Evolutionary conservation across 2,329 filamentous ascomycete species (phyloP).

Genomic region (Pleochaeta shiraiana): DNA sequence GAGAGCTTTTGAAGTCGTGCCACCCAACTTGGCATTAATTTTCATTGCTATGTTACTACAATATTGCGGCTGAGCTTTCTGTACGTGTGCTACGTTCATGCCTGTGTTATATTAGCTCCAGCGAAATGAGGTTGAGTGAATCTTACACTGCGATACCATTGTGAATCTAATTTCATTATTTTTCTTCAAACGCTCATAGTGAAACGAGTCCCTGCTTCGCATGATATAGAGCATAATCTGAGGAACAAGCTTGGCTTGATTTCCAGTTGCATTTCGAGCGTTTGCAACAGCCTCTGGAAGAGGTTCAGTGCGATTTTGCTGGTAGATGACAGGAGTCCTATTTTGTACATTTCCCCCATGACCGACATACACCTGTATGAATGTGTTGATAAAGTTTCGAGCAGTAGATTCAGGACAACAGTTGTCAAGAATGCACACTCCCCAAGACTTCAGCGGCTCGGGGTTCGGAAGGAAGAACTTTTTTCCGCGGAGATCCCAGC

Average conservation of each 20-base stretch:
- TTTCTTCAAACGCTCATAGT: constrained; percentile 78
- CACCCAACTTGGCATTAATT: constrained; percentile 87
- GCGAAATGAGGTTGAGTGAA: background rate
- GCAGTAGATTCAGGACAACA: constrained; percentile 26
- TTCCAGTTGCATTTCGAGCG: constrained; percentile 9
- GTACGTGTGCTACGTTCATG: constrained; percentile 47
- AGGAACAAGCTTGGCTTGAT: constrained; percentile 21
- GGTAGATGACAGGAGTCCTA: constrained; percentile 23
- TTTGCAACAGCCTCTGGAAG: constrained; percentile 7
- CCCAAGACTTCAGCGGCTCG: constrained; percentile 47
- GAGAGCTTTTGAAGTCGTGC: constrained; percentile 35
- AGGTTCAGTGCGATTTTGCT: constrained; percentile 6
- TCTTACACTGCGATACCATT: constrained; percentile 46
- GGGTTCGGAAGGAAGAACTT: constrained; percentile 49
- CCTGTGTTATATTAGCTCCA: constrained; percentile 22
- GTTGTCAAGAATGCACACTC: constrained; percentile 42
- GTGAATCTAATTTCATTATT: constrained; percentile 67
- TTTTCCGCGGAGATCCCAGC: constrained; percentile 74
- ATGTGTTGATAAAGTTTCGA: constrained; percentile 33
- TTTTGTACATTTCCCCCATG: constrained; percentile 37
- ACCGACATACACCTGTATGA: constrained; percentile 34
- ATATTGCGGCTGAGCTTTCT: constrained; percentile 56
- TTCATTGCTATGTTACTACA: constrained; percentile 93
- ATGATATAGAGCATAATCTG: constrained; percentile 68
- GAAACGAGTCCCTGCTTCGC: constrained; percentile 42